A percentile compares a stretch with the other conserved stretches of the same genome.
Conservation (phyloP, 2,329 filamentous ascomycete genomes). For the Stagonosporopsis tanaceti region DNA sequence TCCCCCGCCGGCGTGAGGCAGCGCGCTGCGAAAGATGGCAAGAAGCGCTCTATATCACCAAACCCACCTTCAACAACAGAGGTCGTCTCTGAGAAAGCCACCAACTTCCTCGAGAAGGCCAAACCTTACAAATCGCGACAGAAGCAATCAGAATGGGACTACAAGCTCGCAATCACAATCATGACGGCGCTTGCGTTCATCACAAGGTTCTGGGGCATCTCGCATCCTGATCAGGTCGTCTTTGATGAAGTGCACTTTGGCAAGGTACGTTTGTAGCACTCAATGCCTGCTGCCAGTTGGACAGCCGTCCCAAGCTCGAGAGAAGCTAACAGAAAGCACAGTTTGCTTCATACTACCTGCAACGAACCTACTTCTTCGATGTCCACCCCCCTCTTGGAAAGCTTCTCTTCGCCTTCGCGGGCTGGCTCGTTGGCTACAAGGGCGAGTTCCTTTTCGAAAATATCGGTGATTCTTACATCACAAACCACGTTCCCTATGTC, state of each 20-base stretch:
- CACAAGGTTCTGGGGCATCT: slow-evolving; percentile 96
- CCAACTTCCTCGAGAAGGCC: slow-evolving; percentile 40
- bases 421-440: slow-evolving; percentile 97
- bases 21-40: slow-evolving; percentile 47
- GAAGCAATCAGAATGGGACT: slow-evolving; percentile 75
- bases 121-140: slow-evolving; percentile 45
- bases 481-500: slow-evolving; percentile 96
- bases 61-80: slow-evolving; percentile 39
- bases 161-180: slow-evolving; percentile 77
- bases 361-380: slow-evolving; percentile 99
- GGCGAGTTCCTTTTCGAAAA: slow-evolving; percentile 98
- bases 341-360: slow-evolving; percentile 78
- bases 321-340: slow-evolving; percentile 37
- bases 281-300: background rate
- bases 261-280: slow-evolving; percentile 72
- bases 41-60: slow-evolving; percentile 49
- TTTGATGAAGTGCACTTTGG: slow-evolving; percentile 99
- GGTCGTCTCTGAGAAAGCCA: slow-evolving; percentile 35
- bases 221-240: slow-evolving; percentile 93
- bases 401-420: slow-evolving; percentile 94
- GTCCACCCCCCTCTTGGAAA: slow-evolving; percentile 98
- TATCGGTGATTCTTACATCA: slow-evolving; percentile 97
- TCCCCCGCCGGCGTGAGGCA: slow-evolving; percentile 50
- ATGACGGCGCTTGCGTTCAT: slow-evolving; percentile 86
- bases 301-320: background rate